These are phyloP conservation scores for Hanseniaspora sp. DNA, from an alignment of 1,139 yeast species.

Conservation along the genomic window DNA sequence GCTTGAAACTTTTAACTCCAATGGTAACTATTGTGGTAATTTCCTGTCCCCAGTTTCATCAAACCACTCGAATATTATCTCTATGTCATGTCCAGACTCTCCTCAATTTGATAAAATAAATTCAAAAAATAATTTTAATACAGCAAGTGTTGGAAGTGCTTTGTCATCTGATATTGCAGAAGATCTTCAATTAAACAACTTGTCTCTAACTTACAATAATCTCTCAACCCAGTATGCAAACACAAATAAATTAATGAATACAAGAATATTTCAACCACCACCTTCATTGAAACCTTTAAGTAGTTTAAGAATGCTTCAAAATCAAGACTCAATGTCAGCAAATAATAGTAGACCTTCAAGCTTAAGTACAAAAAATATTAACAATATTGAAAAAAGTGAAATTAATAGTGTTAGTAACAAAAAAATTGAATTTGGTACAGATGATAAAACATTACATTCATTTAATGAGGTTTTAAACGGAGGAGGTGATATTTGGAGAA, in stretches of 20 bases:
- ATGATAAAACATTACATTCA: slow-evolving; percentile 31
- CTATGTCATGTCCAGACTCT: neutral
- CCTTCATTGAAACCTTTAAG: neutral
- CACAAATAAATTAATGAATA: neutral
- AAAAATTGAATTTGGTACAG: slow-evolving; percentile 28
- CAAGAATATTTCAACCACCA: neutral
- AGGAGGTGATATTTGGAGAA: slow-evolving; percentile 83
- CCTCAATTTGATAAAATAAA: neutral
- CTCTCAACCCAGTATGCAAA: neutral
- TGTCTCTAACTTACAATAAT: neutral
- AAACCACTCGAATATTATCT: neutral
- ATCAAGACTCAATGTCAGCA: neutral
- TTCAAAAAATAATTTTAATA: neutral
- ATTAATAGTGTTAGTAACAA: neutral
- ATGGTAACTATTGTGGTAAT: neutral
- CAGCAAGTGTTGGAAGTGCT: neutral
- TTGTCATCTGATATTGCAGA: neutral
- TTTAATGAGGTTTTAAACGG: slow-evolving; percentile 49
- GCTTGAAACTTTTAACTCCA: neutral
- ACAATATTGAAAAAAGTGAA: neutral
- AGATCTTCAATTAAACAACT: neutral
- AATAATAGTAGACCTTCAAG: slow-evolving; percentile 1
- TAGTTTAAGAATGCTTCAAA: neutral
- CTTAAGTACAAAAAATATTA: neutral
- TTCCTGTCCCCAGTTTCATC: slow-evolving; percentile 1